Evolutionary conservation across 805 yeast species (phyloP), one percentile per base, ranked within the genome.

Genomic region (Ogataea salicorniae): DNA sequence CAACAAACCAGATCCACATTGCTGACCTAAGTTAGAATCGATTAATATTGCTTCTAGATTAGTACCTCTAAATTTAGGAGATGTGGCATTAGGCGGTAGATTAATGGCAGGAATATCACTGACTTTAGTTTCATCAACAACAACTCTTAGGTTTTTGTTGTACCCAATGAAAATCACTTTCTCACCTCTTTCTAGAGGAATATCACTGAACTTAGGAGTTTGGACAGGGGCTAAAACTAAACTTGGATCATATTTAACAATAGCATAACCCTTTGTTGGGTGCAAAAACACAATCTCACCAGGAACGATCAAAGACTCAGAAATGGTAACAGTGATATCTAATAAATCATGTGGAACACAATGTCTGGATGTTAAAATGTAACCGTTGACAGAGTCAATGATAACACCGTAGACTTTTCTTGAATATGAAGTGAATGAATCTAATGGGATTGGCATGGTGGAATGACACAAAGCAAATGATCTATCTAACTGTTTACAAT

Each of bases 21-120:
- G 88, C 39, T 79, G 79, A 42, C 87, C 79, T 43, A 84, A 66
- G 47, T 79, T 80, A 37, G 87, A 83, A 59, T 91, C 96, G 39
- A 88, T 75, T 13, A 86, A 72, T 22, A 88, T 71, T 29, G 89
- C 82, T 59, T 88, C 96, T 41, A 89, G 67, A 60, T 89, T 89
- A 3, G 91, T 83, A 5, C 90, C 96, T 60, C 95, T 78, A 66
- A 87, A 90, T 50, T 94, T 78, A 23, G 97, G 97, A 11, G 84
- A 71, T 35, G 75, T 70, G 1, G 81, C 71, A 53, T 81, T 80
- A 18, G 84, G 74, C 15, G 95, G 92, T 17, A 90, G 76, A 60
- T 81, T 84, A 41, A 84, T 72, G 4, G 92, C 80, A 0, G 89
- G 75, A 43, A 90, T 78, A 53, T 87, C 94, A 34, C 91, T 80